These are phyloP conservation scores for Tolypocladium ovalisporum DNA, from an alignment of 2,329 filamentous ascomycete species.

Conservation along the genomic window DNA sequence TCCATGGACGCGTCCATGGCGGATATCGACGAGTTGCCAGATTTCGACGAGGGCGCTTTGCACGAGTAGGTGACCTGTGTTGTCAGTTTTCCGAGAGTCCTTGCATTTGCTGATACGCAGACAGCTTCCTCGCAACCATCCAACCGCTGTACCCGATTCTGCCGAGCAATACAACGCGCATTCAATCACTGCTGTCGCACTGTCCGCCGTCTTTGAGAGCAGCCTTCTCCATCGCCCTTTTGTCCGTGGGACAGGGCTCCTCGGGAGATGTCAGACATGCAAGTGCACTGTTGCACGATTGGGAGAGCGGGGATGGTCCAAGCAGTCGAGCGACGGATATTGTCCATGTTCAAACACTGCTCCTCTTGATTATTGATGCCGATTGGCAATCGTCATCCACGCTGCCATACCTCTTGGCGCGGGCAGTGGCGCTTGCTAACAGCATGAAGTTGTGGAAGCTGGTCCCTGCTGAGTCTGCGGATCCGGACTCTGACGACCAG, in stretches of 20 bases:
- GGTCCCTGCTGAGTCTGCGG: constrained; percentile 30
- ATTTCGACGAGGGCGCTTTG: constrained; percentile 33
- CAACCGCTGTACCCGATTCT: constrained; percentile 60
- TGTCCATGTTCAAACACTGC: constrained; percentile 54
- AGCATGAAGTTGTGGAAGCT: constrained; percentile 46
- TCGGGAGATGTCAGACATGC: constrained; percentile 32
- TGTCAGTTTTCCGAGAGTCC: background rate
- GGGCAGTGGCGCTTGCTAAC: constrained; percentile 55
- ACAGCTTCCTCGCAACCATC: constrained; percentile 51
- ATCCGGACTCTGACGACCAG: constrained; percentile 50
- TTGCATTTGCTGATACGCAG: background rate
- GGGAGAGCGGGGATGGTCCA: constrained; percentile 32
- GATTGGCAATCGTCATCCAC: constrained; percentile 41
- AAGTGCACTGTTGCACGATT: constrained; percentile 37
- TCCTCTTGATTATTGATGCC: constrained; percentile 56
- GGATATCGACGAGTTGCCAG: constrained; percentile 20
- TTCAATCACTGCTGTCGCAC: constrained; percentile 44
- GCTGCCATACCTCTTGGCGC: constrained; percentile 43
- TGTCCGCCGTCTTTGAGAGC: constrained; percentile 47
- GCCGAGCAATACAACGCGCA: constrained; percentile 41
- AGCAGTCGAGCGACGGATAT: constrained; percentile 32
- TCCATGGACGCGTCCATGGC: constrained; percentile 23
- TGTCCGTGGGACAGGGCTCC: constrained; percentile 35
- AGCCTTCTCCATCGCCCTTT: constrained; percentile 54
- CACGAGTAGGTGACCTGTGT: constrained; percentile 27